phyloP scores from a whole-genome alignment of 371 early-diverging fungal species.

The Zancudomyces culisetae region DNA sequence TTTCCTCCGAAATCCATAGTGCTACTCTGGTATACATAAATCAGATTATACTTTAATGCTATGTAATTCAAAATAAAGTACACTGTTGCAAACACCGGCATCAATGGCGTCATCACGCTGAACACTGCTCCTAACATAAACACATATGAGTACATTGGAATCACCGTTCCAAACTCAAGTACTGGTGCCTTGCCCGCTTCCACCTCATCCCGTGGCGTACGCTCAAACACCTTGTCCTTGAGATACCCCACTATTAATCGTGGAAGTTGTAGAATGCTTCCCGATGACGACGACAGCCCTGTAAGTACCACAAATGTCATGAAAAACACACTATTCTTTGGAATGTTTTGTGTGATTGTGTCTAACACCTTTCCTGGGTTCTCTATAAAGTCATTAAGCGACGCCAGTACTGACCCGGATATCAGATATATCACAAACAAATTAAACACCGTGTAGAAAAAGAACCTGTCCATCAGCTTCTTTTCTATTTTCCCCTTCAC shows the following conservation, averaged over 20 bases:
- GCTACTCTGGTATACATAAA: conserved; percentile 38
- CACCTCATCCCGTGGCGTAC: conserved; percentile 44
- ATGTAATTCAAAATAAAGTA: conserved; percentile 43
- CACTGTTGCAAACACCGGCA: conserved; percentile 40
- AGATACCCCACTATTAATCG: conserved; percentile 39
- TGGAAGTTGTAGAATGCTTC: conserved; percentile 38
- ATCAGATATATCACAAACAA: conserved; percentile 51
- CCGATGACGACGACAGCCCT: conserved; percentile 33
- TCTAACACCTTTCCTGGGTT: conserved; percentile 9
- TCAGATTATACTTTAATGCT: conserved; percentile 51
- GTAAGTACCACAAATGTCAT: conserved; percentile 57
- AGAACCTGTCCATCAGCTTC: conserved; percentile 36
- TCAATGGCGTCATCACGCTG: conserved; percentile 50
- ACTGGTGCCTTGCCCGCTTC: conserved; percentile 15
- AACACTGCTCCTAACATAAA: conserved; percentile 44
- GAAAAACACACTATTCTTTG: conserved; percentile 54
- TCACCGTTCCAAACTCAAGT: conserved; percentile 12
- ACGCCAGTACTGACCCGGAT: conserved; percentile 35
- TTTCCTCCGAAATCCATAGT: conserved; percentile 34
- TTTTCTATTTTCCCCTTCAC: conserved; percentile 33
- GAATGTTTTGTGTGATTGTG: conserved; percentile 19
- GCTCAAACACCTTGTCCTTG: conserved; percentile 28
- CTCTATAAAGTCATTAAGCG: conserved; percentile 13
- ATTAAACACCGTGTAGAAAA: conserved; percentile 51
- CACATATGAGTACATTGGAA: conserved; percentile 32